Percentiles rank a stretch among this genome's conserved stretches.
Conservation (phyloP, 768 basidiomycete species). For the Leccinum disarticulatum region DNA sequence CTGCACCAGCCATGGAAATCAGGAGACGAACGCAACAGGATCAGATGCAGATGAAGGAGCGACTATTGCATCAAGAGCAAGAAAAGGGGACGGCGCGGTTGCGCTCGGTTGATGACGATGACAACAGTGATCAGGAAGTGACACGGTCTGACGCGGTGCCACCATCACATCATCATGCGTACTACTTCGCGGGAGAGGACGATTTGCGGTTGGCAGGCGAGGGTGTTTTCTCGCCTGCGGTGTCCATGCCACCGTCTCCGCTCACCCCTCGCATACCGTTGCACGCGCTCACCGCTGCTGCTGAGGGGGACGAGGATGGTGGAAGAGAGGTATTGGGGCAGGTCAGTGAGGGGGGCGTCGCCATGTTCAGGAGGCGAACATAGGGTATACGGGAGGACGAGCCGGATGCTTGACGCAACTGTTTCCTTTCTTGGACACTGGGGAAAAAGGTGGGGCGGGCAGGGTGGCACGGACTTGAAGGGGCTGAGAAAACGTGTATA, state of each 20-base stretch:
- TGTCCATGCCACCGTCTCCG: conserved; percentile 67
- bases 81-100: background rate
- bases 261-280: conserved; percentile 42
- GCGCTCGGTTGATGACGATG: background rate
- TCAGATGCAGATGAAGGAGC: background rate
- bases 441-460: background rate
- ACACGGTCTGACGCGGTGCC: conserved; percentile 22
- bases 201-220: conserved; percentile 62
- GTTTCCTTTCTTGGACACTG: background rate
- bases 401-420: conserved; percentile 6
- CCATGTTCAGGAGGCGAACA: conserved; percentile 22
- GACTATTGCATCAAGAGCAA: background rate
- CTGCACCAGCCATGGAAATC: background rate
- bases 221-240: conserved; percentile 70
- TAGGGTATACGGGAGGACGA: conserved; percentile 7
- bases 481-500: background rate
- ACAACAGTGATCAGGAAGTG: background rate
- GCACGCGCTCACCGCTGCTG: conserved; percentile 6
- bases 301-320: conserved; percentile 6
- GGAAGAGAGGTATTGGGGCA: conserved; percentile 3
- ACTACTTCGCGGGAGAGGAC: conserved; percentile 53
- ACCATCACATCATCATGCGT: conserved; percentile 31
- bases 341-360: conserved; percentile 10
- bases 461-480: background rate
- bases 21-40: background rate